Percentiles rank a stretch among this genome's conserved stretches.
These are phyloP conservation scores for Ogataea ganodermae DNA, from an alignment of 805 yeast genomes.

Conservation along the genomic window DNA sequence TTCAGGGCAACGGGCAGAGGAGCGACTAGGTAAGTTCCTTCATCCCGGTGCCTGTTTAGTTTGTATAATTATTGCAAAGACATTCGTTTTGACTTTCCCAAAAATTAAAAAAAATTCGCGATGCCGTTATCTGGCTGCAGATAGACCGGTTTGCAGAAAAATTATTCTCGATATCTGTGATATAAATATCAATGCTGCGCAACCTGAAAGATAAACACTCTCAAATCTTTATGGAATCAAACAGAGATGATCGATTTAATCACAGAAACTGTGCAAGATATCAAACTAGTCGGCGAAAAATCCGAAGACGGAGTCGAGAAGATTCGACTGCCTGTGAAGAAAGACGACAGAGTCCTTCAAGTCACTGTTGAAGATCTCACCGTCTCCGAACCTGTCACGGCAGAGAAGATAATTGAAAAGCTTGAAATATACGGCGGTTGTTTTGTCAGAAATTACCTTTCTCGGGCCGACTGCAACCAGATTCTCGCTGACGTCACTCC, in stretches of 20 bases:
- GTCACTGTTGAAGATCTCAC: constrained; percentile 5
- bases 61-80: too few species aligned
- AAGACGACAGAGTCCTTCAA: background rate
- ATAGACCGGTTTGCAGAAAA: background rate
- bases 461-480: background rate
- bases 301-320: constrained; percentile 1
- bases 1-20: too few species aligned
- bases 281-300: background rate
- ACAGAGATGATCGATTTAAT: background rate
- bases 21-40: too few species aligned
- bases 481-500: constrained; percentile 4
- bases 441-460: constrained; percentile 5
- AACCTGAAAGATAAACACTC: background rate
- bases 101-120: background rate
- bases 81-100: background rate
- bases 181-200: too few species aligned
- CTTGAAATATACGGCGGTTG: constrained; percentile 4
- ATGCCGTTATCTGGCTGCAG: background rate
- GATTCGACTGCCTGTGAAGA: background rate
- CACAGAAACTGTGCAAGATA: constrained; percentile 1
- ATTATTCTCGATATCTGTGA: too few species aligned
- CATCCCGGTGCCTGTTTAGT: too few species aligned
- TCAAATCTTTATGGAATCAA: too few species aligned
- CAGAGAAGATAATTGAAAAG: constrained; percentile 1
- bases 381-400: constrained; percentile 3